Base-by-base conservation (phyloP, 176 grass and related monocot genomes). In the Aegilops umbellulata region DNA sequence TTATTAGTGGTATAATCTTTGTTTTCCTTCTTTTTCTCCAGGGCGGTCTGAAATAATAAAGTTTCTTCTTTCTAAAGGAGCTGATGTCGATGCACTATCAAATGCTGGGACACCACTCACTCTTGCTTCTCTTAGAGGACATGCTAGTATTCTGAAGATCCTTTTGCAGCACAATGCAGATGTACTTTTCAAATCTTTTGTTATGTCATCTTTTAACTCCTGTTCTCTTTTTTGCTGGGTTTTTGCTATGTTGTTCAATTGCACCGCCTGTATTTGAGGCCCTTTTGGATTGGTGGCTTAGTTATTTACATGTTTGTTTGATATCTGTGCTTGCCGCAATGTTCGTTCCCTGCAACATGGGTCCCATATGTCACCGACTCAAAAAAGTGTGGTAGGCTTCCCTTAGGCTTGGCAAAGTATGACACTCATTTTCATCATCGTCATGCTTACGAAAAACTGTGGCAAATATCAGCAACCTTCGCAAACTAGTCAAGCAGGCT, bases 21-120 rank as follows among this genome's bases (percentile, higher is more conserved):
- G n/a, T 68, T 86, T 90, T 69, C 51, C 49, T 13, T 31, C 38
- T 81, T 29, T 85, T 58, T 69, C 9, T 73, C 69, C 69, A 88
- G 90, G 81, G 51, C 42, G 81, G 14, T 19, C 77, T 74, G 82
- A 88, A 84, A 74, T 80, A 82, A 19, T 30, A 42, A 44, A 84
- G 23, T 83, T 85, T 61, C 82, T 91, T 27, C 69, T 88, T 34
- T 87, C 90, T 82, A 85, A 75, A 88, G 90, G 90, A 85, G 86
- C 13, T 47, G 44, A 35, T 76, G 22, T 75, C 73, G 82, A 91
- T 81, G 66, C 51, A 60, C 42, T 61, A 67, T 80, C 85, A 69
- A 0, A 0, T 9, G 1, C 11, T 35, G 61, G 86, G 81, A 85
- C 69, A 66, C 81, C 90, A 64, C 35, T 91, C 35, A 29, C 30